Base-by-base conservation (phyloP, 2,329 filamentous ascomycete species). In the Monilinia polystroma region DNA sequence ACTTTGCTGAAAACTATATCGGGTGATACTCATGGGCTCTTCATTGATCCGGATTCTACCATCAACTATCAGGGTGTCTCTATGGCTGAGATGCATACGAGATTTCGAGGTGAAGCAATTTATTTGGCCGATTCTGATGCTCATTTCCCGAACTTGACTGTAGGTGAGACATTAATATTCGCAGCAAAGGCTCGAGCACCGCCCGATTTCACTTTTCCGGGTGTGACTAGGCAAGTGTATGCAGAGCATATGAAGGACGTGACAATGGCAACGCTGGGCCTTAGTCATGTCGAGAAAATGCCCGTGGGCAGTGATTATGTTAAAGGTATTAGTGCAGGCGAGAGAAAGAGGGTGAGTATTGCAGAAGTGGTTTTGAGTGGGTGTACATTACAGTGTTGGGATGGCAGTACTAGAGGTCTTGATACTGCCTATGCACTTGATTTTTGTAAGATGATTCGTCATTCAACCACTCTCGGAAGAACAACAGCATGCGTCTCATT, bases 331-430 rank as follows among this genome's bases (percentile, higher is more conserved):
- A 91, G 87, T 60, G 91, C 91, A 72, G 91, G 91, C 66, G 91
- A 95, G 79, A 81, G 91, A 43, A 93, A 93, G 76, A 88, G 90
- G 74, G 90, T 92, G 7, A 88, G 87, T 32, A 92, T 94, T 70
- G 89, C 89, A 1, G 91, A 94, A 77, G 91, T 89, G 88, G 88
- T 32, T 87, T 88, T 43, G 88, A 91, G 75, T 81, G 88, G 66
- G 92, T 95, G 86, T 1, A 86, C 83, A 52, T 81, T 86, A 2
- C 88, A 91, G 75, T 89, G 87, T 67, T 75, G 91, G 91, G 91
- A 90, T 68, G 91, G 91, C 72, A 87, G 84, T n/a, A 93, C 90
- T 0, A 83, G 85, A 64, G 90, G 91, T 4, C 81, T 94, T 0
- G 91, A 93, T 75, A 87, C 88, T 0, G 87, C 87, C 8, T 92